Evolutionary conservation across 2,329 filamentous ascomycete species (phyloP), one percentile per base, ranked within the genome.

Genomic region (Gaeumannomyces tritici): DNA sequence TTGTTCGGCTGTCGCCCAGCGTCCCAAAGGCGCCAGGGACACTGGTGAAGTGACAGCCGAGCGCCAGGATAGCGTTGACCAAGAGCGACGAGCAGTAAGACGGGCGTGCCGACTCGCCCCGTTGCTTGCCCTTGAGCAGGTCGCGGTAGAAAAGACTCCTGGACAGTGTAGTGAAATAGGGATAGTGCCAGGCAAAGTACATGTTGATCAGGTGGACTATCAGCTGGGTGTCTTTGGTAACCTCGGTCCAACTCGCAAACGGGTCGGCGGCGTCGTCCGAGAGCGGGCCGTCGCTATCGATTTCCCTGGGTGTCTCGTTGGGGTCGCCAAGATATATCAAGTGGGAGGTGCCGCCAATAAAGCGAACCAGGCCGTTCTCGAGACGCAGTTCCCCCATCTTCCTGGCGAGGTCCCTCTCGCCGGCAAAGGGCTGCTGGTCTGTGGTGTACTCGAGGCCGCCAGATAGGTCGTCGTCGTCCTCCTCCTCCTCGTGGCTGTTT

Each of bases 141-240:
- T 98, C 93, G 55, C 88, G 83, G 71, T 90, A 93, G 72, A 99
- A 98, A 35, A 96, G 78, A 51, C 83, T 86, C 72, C 91, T 96
- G 15, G 93, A 93, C 8, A 98, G 79, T 0, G 90, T 95, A 4
- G 92, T 93, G 73, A 98, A 99, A 75, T 95, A 98, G 24, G 92
- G 88, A 74, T 98, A 98, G 74, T 98, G 95, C 89, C 93, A 98
- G 69, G 88, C 91, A 76, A 98, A 98, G 76, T 99, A 99, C 90
- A 98, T 93, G 70, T 93, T 93, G 71, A 99, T 85, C 24, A 99
- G 84, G 73, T 97, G 93, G 21, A 87, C 83, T 68, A 97, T 86
- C 57, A 96, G 80, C 62, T 89, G 84, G 28, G 86, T 81, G 72
- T 97, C 91, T 60, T 86, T 80, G 1, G 91, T 96, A 57, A 96